A percentile compares a stretch with the other conserved stretches of the same genome.
These are phyloP conservation scores for Eimeria acervulina DNA, from an alignment of 169 alveolate genomes.

Conservation along the genomic window DNA sequence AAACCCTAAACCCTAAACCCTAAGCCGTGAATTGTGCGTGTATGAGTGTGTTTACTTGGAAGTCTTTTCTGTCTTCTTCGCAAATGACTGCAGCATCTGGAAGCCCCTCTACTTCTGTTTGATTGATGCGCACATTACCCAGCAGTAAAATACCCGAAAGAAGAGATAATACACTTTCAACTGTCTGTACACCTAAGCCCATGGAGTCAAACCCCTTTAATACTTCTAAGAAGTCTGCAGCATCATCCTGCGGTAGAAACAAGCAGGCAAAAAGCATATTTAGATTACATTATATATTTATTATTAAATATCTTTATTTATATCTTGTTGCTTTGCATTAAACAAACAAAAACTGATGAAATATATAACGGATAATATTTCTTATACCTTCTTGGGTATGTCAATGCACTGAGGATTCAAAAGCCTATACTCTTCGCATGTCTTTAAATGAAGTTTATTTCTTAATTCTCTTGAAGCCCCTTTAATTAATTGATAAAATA, in stretches of 20 bases:
- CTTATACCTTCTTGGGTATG: neutral
- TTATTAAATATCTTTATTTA: neutral
- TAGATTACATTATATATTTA: too few species aligned
- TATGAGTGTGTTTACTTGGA: slow-evolving; percentile 88
- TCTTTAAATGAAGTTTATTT: neutral
- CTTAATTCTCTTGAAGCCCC: slow-evolving; percentile 90
- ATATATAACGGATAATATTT: neutral
- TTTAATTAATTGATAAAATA: slow-evolving; percentile 96
- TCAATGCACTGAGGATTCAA: neutral
- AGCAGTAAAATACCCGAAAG: slow-evolving; percentile 95
- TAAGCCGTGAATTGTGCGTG: neutral
- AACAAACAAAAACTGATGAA: neutral
- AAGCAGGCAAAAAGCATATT: too few species aligned
- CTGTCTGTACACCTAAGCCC: slow-evolving; percentile 92
- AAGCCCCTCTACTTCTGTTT: slow-evolving; percentile 90
- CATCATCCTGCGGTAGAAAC: slow-evolving; percentile 94
- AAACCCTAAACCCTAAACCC: slow-evolving; percentile 7
- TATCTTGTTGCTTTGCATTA: too few species aligned
- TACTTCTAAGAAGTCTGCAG: slow-evolving; percentile 94
- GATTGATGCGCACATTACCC: slow-evolving; percentile 97
- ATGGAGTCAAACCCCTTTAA: slow-evolving; percentile 93
- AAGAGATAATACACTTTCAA: slow-evolving; percentile 91
- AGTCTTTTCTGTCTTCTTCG: slow-evolving; percentile 86
- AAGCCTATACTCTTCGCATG: neutral
- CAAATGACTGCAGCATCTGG: slow-evolving; percentile 93